Conservation (phyloP, 75 land plant species). For the Sequoiadendron giganteum region DNA sequence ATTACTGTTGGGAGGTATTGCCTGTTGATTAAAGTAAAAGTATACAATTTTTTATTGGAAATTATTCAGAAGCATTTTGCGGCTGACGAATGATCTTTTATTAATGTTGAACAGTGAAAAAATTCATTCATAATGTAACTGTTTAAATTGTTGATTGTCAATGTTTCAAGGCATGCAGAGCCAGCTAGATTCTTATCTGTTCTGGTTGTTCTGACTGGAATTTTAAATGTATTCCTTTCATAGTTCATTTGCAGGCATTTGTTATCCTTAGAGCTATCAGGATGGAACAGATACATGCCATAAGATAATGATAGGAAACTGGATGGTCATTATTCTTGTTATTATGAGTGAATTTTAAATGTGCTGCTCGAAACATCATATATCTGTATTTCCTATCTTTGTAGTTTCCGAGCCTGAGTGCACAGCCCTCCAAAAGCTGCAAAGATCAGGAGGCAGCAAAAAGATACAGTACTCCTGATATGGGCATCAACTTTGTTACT, state of each 20-base stretch:
- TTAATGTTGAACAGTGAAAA: not conserved
- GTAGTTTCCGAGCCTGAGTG: not conserved
- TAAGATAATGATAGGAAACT: not conserved
- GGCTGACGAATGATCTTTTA: not conserved
- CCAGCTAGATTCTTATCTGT: not conserved
- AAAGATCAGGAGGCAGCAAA: not conserved
- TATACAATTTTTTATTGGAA: not conserved
- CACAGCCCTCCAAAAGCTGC: not conserved
- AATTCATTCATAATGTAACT: too few species aligned
- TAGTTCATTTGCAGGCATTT: not conserved
- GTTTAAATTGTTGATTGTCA: not conserved
- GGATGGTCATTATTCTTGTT: not conserved
- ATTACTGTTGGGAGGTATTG: not conserved
- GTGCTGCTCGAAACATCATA: too few species aligned
- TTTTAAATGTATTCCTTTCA: not conserved
- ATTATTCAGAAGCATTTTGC: not conserved
- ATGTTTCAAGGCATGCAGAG: not conserved
- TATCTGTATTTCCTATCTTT: not conserved
- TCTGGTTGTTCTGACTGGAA: not conserved
- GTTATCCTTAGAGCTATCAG: too few species aligned
- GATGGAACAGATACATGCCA: not conserved
- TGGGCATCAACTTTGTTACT: not conserved
- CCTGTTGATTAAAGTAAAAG: not conserved
- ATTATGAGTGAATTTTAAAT: not conserved
- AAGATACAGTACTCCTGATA: not conserved